Evolutionary conservation across 192 early-diverging fungal genomes (phyloP).

Genomic region (Podila clonocystis): DNA sequence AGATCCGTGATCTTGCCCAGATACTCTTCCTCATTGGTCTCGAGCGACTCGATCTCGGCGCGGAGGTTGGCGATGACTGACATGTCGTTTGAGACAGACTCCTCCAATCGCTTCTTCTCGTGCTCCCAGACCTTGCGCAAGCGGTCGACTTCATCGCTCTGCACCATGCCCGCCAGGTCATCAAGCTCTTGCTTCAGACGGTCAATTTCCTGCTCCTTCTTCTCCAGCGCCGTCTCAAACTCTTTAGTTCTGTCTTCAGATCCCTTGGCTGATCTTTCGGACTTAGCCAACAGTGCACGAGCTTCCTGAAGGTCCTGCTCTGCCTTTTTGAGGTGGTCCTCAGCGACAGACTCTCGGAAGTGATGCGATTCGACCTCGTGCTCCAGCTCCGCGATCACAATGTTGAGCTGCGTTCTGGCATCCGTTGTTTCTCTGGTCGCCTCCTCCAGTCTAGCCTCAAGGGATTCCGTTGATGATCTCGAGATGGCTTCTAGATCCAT

Average conservation of each 20-base stretch:
- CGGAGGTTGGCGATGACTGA: conserved; percentile 19
- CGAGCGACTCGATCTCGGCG: conserved; percentile 18
- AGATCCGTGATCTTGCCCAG: conserved; percentile 17
- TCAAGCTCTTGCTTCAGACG: conserved; percentile 57
- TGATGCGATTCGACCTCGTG: conserved; percentile 45
- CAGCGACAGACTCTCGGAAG: conserved; percentile 27
- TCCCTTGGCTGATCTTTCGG: conserved; percentile 18
- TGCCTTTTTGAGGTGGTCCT: conserved; percentile 14
- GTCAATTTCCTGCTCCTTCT: conserved; percentile 51
- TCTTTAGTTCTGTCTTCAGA: conserved; percentile 33
- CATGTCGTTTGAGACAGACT: conserved; percentile 20
- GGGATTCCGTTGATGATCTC: conserved; percentile 36
- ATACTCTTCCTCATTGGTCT: conserved; percentile 25
- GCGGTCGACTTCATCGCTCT: conserved; percentile 60
- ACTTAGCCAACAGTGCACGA: conserved; percentile 32
- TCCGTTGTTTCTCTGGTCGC: conserved; percentile 40
- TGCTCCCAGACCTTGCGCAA: conserved; percentile 61
- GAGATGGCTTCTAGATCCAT: conserved; percentile 22
- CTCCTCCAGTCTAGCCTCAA: conserved; percentile 43
- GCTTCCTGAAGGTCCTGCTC: conserved; percentile 47
- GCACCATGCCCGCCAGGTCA: conserved; percentile 54
- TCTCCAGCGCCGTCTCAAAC: conserved; percentile 27
- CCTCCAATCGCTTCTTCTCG: conserved; percentile 58
- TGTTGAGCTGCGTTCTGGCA: conserved; percentile 50
- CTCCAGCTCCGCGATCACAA: conserved; percentile 27